Percentiles rank a stretch among this genome's conserved stretches.
These are phyloP conservation scores for Balansia obtecta DNA, from an alignment of 2,329 filamentous ascomycete species.

Conservation along the genomic window DNA sequence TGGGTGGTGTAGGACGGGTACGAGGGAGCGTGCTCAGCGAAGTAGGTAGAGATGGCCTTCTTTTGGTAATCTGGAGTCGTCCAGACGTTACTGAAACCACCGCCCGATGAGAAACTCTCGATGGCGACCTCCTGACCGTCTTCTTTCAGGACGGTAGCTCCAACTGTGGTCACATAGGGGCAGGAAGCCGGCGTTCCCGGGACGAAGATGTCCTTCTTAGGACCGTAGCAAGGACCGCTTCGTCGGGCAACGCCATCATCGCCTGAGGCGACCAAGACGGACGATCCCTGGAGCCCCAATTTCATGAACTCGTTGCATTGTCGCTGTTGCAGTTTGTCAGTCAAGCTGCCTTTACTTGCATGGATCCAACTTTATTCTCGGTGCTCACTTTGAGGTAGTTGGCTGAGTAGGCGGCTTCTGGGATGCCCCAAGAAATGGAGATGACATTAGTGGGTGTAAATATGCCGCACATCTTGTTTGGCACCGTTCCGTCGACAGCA, in stretches of 20 bases:
- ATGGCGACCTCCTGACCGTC: conserved; percentile 8
- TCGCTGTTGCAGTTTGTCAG: conserved; percentile 13
- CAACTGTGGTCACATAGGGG: conserved; percentile 37
- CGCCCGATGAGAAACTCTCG: conserved; percentile 30
- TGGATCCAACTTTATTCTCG: neutral
- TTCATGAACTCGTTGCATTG: conserved; percentile 33
- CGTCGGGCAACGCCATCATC: conserved; percentile 11
- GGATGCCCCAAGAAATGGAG: conserved; percentile 25
- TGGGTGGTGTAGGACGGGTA: conserved; percentile 8
- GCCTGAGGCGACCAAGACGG: conserved; percentile 28
- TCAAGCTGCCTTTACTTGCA: neutral
- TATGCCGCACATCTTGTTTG: conserved; percentile 13
- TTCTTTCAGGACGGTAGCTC: conserved; percentile 28
- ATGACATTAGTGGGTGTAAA: conserved; percentile 23
- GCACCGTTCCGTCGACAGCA: conserved; percentile 34
- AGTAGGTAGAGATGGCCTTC: conserved; percentile 10
- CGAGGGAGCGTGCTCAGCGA: conserved; percentile 5
- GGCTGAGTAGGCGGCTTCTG: conserved; percentile 25
- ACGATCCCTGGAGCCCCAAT: conserved; percentile 30
- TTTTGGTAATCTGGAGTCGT: conserved; percentile 33
- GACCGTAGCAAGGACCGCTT: conserved; percentile 8
- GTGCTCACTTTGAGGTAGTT: conserved; percentile 25
- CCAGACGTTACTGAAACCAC: conserved; percentile 38
- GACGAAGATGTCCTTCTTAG: conserved; percentile 29
- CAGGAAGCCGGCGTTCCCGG: conserved; percentile 34